Evolutionary conservation across 2,329 filamentous ascomycete species (phyloP).

Genomic region (Grosmannia serpens): DNA sequence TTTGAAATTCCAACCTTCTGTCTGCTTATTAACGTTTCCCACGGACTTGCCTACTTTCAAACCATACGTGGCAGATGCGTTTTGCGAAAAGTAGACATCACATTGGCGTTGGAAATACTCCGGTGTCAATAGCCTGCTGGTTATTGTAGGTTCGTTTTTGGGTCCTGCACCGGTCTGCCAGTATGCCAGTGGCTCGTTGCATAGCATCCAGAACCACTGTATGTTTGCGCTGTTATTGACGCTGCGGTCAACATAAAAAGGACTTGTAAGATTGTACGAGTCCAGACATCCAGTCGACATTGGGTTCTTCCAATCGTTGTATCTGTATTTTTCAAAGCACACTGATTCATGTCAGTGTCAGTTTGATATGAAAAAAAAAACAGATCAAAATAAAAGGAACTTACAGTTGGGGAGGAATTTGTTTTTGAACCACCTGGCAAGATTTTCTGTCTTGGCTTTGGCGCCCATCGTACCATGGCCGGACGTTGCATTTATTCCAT

Average conservation of each 20-base stretch:
- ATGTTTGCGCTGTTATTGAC: conserved; percentile 34
- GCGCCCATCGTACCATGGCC: conserved; percentile 27
- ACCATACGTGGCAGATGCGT: conserved; percentile 36
- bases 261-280: conserved; percentile 36
- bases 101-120: conserved; percentile 47
- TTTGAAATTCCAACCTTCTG: conserved; percentile 41
- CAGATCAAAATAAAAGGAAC: conserved; percentile 12
- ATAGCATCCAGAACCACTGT: conserved; percentile 50
- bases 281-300: conserved; percentile 38
- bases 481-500: conserved; percentile 15
- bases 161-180: conserved; percentile 45
- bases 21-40: conserved; percentile 37
- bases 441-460: conserved; percentile 39
- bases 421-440: conserved; percentile 39
- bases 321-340: conserved; percentile 33
- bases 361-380: background rate
- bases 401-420: conserved; percentile 34
- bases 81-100: too few species aligned
- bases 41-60: conserved; percentile 32
- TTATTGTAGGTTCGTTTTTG: conserved; percentile 28
- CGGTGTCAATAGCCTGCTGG: conserved; percentile 36
- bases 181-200: conserved; percentile 51
- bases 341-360: background rate
- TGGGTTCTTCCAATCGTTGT: conserved; percentile 28
- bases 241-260: conserved; percentile 36